A percentile compares a stretch with the other conserved stretches of the same genome.
Conservation (phyloP, 441 rosid genomes). For the Erodium texanum region DNA sequence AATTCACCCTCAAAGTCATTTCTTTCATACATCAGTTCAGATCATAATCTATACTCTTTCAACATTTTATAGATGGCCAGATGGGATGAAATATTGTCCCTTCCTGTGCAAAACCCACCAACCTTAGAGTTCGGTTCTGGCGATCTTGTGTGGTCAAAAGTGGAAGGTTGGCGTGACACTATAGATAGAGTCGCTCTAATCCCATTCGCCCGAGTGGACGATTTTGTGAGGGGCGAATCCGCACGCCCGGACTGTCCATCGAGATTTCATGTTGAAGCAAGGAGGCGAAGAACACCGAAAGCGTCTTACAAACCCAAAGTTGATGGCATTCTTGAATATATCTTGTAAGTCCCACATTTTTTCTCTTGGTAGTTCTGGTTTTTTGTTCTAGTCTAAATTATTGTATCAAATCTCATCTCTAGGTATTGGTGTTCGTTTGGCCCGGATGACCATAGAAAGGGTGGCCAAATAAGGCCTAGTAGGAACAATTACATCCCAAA, state of each 20-base stretch:
- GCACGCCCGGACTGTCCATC: constrained; percentile 45
- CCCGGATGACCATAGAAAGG: constrained; percentile 44
- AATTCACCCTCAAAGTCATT: not conserved
- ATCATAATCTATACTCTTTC: not conserved
- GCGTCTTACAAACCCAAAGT: constrained; percentile 49
- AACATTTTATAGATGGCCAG: constrained; percentile 38
- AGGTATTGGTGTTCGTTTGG: constrained; percentile 63
- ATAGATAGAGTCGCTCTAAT: constrained; percentile 48
- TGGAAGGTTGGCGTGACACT: constrained; percentile 46
- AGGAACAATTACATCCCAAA: constrained; percentile 36
- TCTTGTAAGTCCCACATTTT: constrained; percentile 28
- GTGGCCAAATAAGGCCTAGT: constrained; percentile 29
- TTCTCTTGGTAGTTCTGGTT: too few species aligned
- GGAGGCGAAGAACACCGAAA: constrained; percentile 47
- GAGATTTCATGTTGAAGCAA: constrained; percentile 44
- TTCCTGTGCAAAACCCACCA: constrained; percentile 51
- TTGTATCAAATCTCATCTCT: not conserved
- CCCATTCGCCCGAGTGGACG: constrained; percentile 48
- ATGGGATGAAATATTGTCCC: constrained; percentile 49
- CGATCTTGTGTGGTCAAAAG: constrained; percentile 39
- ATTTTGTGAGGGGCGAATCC: constrained; percentile 51
- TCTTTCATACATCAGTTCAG: not conserved
- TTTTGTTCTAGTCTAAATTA: not conserved
- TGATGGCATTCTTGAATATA: constrained; percentile 50
- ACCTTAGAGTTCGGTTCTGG: constrained; percentile 39